A percentile compares a stretch with the other conserved stretches of the same genome.
Evolutionary conservation across 441 rosid species (phyloP).

Genomic region (Eutrema salsugineum): DNA sequence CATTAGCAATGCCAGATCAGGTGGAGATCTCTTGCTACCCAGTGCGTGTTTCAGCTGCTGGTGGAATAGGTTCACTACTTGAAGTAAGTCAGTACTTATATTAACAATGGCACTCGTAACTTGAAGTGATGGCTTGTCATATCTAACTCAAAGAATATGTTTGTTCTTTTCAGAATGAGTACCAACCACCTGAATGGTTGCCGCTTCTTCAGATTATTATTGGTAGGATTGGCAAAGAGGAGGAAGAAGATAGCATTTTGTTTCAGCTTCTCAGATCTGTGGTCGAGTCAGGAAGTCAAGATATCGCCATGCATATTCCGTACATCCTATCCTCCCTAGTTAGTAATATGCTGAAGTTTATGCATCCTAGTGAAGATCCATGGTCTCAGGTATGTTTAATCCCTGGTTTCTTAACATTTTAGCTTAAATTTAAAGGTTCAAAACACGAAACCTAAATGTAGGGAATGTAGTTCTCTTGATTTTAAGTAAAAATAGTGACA

Average conservation of each 20-base stretch:
- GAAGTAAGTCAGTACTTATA: conserved; percentile 45
- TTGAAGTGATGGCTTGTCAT: conserved; percentile 7
- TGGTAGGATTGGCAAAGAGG: conserved; percentile 65
- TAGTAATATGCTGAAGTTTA: conserved; percentile 43
- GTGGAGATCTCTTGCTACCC: conserved; percentile 61
- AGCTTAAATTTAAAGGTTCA: not conserved
- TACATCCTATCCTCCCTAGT: conserved; percentile 57
- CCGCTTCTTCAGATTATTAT: conserved; percentile 74
- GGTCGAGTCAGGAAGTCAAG: conserved; percentile 63
- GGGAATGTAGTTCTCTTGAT: not conserved
- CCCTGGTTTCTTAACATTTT: not conserved
- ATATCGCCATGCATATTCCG: conserved; percentile 59
- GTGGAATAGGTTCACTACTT: conserved; percentile 66
- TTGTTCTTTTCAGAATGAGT: conserved; percentile 58
- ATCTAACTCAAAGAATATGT: conserved; percentile 22
- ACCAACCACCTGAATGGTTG: conserved; percentile 77
- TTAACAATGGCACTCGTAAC: not conserved
- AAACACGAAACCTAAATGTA: conserved; percentile 4
- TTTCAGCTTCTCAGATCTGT: conserved; percentile 75
- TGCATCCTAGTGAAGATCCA: conserved; percentile 50
- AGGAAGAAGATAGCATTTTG: conserved; percentile 62
- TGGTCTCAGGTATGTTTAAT: conserved; percentile 66
- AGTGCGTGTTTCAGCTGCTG: conserved; percentile 83
- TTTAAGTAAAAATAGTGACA: not conserved
- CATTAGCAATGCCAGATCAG: conserved; percentile 61